Percentiles rank a stretch among this genome's conserved stretches.
Conservation (phyloP, 2,329 filamentous ascomycete species). For the Penicillium digitatum region DNA sequence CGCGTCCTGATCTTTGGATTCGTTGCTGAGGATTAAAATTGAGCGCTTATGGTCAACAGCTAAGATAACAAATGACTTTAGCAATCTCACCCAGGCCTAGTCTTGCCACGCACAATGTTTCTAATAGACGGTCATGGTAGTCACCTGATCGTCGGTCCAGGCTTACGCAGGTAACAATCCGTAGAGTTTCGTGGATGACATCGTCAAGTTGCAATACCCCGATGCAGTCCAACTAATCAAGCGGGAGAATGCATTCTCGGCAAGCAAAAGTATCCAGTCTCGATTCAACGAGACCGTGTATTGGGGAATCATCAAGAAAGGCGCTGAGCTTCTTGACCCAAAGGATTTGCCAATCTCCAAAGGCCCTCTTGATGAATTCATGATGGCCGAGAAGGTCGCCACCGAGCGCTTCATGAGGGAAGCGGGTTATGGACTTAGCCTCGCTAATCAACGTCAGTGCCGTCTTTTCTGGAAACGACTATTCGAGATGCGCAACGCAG, state of each 20-base stretch:
- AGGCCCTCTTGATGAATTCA: conserved; percentile 17
- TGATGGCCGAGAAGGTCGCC: conserved; percentile 16
- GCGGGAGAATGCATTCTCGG: conserved; percentile 7
- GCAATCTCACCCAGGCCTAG: no score
- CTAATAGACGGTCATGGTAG: no score
- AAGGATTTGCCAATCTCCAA: conserved; percentile 10
- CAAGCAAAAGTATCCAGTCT: conserved; percentile 8
- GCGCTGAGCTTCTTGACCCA: conserved; percentile 12
- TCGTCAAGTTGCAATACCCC: conserved; percentile 5
- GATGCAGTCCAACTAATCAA: conserved; percentile 8
- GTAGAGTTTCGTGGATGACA: conserved; percentile 7
- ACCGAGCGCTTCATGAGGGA: conserved; percentile 16
- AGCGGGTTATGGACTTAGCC: conserved; percentile 13
- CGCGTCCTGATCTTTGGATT: no score
- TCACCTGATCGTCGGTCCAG: no score
- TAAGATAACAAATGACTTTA: no score
- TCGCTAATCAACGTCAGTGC: conserved; percentile 13
- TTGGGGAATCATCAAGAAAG: conserved; percentile 16
- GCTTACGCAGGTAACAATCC: no score
- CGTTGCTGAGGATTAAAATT: no score
- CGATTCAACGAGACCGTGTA: conserved; percentile 14
- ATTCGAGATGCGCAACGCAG: conserved; percentile 15
- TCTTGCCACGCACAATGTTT: no score
- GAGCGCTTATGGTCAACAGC: no score
- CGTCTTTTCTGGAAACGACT: conserved; percentile 17